Conservation (phyloP, 805 yeast species). For the Metschnikowia shivogae region DNA sequence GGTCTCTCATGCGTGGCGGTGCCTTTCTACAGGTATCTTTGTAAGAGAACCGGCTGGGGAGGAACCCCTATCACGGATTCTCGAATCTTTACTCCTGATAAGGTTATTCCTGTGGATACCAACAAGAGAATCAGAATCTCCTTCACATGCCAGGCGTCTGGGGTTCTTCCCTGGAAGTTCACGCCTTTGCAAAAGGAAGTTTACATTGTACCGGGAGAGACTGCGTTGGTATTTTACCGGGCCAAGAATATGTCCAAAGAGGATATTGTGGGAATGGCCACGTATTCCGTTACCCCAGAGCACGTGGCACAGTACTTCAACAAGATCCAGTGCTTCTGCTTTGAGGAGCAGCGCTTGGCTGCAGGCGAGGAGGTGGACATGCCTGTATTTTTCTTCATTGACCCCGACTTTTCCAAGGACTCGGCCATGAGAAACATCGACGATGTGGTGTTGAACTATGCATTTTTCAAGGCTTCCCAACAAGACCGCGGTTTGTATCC, state of each 20-base stretch:
- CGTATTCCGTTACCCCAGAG: constrained; percentile 94
- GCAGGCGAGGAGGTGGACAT: constrained; percentile 98
- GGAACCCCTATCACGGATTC: constrained; percentile 91
- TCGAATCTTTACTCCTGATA: constrained; percentile 77
- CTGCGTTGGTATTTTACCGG: constrained; percentile 92
- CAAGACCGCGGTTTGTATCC: constrained; percentile 40
- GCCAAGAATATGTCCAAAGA: constrained; percentile 83
- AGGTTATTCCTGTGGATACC: constrained; percentile 81
- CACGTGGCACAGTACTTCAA: constrained; percentile 95
- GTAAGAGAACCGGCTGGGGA: constrained; percentile 94
- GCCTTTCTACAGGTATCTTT: constrained; percentile 84
- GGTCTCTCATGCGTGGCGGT: constrained; percentile 88
- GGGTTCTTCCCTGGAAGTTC: constrained; percentile 90
- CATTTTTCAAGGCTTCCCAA: constrained; percentile 72
- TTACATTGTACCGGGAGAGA: constrained; percentile 91
- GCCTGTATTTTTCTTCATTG: constrained; percentile 97
- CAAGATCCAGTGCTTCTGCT: constrained; percentile 97
- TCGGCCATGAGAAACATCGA: constrained; percentile 89
- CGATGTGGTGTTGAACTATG: constrained; percentile 85
- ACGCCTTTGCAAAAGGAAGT: constrained; percentile 94
- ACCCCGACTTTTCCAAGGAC: constrained; percentile 91
- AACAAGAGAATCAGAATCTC: constrained; percentile 76
- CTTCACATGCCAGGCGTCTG: constrained; percentile 89
- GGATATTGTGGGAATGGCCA: constrained; percentile 97
- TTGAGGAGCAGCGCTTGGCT: constrained; percentile 88